Evolutionary conservation across 2,329 filamentous ascomycete genomes (phyloP).

Genomic region (Fusarium scirpi): DNA sequence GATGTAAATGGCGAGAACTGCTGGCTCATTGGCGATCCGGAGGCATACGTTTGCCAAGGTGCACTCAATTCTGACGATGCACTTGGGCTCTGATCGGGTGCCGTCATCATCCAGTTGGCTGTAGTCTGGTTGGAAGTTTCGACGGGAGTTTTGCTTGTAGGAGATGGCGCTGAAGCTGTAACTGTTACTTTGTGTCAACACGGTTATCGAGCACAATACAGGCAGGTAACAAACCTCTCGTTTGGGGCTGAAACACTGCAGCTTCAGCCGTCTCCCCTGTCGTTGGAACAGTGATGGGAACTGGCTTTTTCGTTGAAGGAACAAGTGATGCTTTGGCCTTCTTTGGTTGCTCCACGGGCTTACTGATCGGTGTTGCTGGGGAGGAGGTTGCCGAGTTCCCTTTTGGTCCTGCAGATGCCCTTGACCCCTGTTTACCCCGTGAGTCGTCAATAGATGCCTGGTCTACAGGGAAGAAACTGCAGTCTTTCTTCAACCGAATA

Average conservation of each 20-base stretch:
- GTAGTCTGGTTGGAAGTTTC: conserved; percentile 55
- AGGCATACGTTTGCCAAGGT: conserved; percentile 63
- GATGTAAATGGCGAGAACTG: conserved; percentile 64
- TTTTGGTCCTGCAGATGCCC: conserved; percentile 55
- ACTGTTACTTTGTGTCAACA: conserved; percentile 7
- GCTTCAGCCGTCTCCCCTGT: conserved; percentile 55
- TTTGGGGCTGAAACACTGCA: conserved; percentile 55
- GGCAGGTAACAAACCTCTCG: conserved; percentile 57
- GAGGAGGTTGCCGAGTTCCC: conserved; percentile 62
- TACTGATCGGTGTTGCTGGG: conserved; percentile 58
- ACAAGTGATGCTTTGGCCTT: conserved; percentile 54
- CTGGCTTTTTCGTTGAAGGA: conserved; percentile 59
- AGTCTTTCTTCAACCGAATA: conserved; percentile 93
- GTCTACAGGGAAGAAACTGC: conserved; percentile 91
- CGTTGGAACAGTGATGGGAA: conserved; percentile 58
- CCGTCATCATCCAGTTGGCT: conserved; percentile 60
- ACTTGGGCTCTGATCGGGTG: conserved; percentile 54
- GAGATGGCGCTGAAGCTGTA: conserved; percentile 27
- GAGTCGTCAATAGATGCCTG: conserved; percentile 69
- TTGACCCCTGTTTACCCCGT: conserved; percentile 57
- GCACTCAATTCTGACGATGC: conserved; percentile 59
- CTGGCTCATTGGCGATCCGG: conserved; percentile 63
- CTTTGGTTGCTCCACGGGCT: conserved; percentile 56
- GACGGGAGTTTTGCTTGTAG: conserved; percentile 17
- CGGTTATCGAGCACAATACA: conserved; percentile 31